Evolutionary conservation across 768 basidiomycete species (phyloP).

Genomic region (Auricularia cornea): DNA sequence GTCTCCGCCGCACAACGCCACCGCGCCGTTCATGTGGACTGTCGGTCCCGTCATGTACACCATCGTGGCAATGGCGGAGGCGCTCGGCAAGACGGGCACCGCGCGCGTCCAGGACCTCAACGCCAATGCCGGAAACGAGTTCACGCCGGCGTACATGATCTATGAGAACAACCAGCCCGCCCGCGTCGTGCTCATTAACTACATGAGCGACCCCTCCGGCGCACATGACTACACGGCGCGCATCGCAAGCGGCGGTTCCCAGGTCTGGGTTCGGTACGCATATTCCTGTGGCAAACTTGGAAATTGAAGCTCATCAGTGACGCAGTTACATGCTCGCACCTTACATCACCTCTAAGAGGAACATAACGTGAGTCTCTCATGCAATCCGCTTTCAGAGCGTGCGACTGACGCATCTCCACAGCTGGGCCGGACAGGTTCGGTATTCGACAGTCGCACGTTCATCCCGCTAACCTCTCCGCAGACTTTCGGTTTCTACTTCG

Average conservation of each 20-base stretch:
- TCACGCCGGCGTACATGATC: slow-evolving; percentile 39
- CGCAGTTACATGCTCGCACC: slow-evolving; percentile 46
- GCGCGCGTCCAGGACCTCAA: slow-evolving; percentile 36
- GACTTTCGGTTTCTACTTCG: slow-evolving; percentile 51
- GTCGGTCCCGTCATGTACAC: slow-evolving; percentile 42
- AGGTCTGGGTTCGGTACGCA: background rate
- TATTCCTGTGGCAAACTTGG: background rate
- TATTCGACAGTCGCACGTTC: background rate
- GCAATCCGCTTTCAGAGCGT: background rate
- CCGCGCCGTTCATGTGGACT: slow-evolving; percentile 45
- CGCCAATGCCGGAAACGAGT: slow-evolving; percentile 30
- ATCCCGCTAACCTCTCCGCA: background rate
- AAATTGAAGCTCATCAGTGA: background rate
- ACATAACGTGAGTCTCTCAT: slow-evolving; percentile 75
- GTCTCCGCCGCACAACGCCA: slow-evolving; percentile 37
- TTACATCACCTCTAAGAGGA: slow-evolving; percentile 45
- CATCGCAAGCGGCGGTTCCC: slow-evolving; percentile 32
- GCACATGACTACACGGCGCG: slow-evolving; percentile 39
- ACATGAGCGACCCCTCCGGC: slow-evolving; percentile 33
- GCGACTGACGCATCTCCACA: no score
- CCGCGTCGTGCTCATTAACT: slow-evolving; percentile 46
- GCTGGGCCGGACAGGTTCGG: background rate
- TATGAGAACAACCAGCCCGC: slow-evolving; percentile 43
- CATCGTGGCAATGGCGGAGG: slow-evolving; percentile 37
- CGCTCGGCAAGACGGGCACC: slow-evolving; percentile 33